Conservation (phyloP, 768 basidiomycete genomes). For the Dacryopinax spathularia region DNA sequence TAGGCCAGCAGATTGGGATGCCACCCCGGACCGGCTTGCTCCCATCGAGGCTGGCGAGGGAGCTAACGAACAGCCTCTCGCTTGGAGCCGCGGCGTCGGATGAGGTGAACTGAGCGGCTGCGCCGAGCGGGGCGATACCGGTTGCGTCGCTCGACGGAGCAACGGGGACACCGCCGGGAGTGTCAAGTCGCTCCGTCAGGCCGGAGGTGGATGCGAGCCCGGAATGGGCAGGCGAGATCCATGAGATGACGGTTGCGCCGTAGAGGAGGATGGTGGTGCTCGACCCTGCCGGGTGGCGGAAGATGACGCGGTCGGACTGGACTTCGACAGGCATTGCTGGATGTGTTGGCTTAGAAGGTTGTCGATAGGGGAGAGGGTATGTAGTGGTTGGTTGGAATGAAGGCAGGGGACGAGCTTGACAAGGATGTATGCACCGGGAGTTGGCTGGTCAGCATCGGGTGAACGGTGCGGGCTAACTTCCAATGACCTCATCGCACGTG, state of each 20-base stretch:
- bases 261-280: conserved; percentile 47
- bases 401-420: background rate
- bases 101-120: background rate
- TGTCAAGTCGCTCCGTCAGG: background rate
- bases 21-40: conserved; percentile 53
- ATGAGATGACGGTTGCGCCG: conserved; percentile 78
- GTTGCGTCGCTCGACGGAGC: background rate
- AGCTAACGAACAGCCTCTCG: conserved; percentile 72
- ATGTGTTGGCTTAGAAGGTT: background rate
- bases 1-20: conserved; percentile 55
- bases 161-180: background rate
- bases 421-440: background rate
- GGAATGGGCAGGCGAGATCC: conserved; percentile 42
- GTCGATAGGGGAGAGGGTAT: too few species aligned
- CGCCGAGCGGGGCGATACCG: background rate
- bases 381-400: background rate
- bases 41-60: conserved; percentile 65
- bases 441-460: background rate
- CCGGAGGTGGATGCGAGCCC: conserved; percentile 3
- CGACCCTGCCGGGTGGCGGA: conserved; percentile 4
- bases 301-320: conserved; percentile 22
- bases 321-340: background rate
- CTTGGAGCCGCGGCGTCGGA: conserved; percentile 23
- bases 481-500: background rate
- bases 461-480: background rate